Conservation (phyloP, 768 basidiomycete genomes). For the Mycena capillaripes region DNA sequence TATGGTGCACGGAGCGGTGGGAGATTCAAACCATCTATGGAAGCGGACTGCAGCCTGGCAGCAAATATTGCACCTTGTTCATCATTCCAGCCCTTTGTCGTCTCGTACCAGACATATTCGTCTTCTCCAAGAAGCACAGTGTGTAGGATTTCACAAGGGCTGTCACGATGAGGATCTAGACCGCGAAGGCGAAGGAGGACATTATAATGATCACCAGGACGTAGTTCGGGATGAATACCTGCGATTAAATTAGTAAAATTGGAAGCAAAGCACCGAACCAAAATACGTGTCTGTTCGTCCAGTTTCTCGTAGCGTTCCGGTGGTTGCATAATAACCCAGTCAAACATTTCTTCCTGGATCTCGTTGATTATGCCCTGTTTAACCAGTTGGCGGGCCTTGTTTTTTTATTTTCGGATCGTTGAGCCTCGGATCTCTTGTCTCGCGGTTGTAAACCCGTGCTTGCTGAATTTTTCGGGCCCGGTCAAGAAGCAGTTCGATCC, state of each 20-base stretch:
- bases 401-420: neutral
- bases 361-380: neutral
- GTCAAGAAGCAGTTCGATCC: slow-evolving; percentile 39
- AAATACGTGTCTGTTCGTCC: neutral
- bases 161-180: slow-evolving; percentile 10
- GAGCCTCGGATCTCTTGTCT: neutral
- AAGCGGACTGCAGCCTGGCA: slow-evolving; percentile 28
- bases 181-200: neutral
- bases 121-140: slow-evolving; percentile 44
- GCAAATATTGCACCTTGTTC: slow-evolving; percentile 42
- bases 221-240: neutral
- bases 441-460: neutral
- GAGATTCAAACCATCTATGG: neutral
- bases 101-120: too few species aligned
- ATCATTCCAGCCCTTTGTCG: slow-evolving; percentile 39
- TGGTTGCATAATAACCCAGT: slow-evolving; percentile 14
- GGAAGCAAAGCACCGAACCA: neutral
- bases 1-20: neutral
- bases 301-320: neutral
- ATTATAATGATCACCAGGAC: slow-evolving; percentile 14
- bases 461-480: neutral
- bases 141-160: slow-evolving; percentile 29
- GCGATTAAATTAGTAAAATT: neutral
- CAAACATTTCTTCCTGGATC: neutral
- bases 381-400: neutral